Evolutionary conservation across 352 stramenopile species (phyloP).

Genomic region (Thraustochytrium striatum): DNA sequence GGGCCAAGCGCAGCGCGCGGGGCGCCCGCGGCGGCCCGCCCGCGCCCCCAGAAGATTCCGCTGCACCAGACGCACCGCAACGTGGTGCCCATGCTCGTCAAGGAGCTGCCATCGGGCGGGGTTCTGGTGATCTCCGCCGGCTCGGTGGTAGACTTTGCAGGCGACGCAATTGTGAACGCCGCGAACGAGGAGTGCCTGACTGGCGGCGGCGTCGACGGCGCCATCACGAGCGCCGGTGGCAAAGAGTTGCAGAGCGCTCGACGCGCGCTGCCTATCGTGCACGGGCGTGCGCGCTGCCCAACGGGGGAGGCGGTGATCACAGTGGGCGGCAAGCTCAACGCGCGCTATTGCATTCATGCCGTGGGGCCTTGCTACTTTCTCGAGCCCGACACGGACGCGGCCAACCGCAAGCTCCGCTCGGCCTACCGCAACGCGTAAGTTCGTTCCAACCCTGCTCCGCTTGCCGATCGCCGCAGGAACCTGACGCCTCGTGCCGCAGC

Average conservation of each 20-base stretch:
- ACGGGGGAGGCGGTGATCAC: slow-evolving; percentile 60
- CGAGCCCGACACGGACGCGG: background rate
- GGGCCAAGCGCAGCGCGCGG: too few relatives aligned
- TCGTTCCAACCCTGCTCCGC: background rate
- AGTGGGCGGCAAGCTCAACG: slow-evolving; percentile 55
- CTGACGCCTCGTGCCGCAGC: background rate
- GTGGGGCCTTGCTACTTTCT: slow-evolving; percentile 60
- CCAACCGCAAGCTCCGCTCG: background rate
- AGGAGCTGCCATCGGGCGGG: background rate
- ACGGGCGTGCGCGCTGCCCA: slow-evolving; percentile 53
- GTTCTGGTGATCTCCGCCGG: slow-evolving; percentile 54
- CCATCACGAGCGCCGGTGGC: slow-evolving; percentile 46
- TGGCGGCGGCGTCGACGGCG: slow-evolving; percentile 52
- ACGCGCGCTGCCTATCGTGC: slow-evolving; percentile 35
- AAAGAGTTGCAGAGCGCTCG: background rate
- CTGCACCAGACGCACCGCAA: too few relatives aligned
- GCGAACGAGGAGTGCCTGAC: slow-evolving; percentile 53
- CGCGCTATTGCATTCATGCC: slow-evolving; percentile 63
- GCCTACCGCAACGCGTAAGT: background rate
- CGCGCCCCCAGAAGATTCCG: too few relatives aligned
- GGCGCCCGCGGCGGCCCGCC: too few relatives aligned
- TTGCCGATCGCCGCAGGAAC: background rate
- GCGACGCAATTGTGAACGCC: slow-evolving; percentile 58
- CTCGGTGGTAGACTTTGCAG: slow-evolving; percentile 54
- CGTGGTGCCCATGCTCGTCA: background rate